phyloP scores from a whole-genome alignment of 148 eudicot genomes.

The Persicaria maculosa region DNA sequence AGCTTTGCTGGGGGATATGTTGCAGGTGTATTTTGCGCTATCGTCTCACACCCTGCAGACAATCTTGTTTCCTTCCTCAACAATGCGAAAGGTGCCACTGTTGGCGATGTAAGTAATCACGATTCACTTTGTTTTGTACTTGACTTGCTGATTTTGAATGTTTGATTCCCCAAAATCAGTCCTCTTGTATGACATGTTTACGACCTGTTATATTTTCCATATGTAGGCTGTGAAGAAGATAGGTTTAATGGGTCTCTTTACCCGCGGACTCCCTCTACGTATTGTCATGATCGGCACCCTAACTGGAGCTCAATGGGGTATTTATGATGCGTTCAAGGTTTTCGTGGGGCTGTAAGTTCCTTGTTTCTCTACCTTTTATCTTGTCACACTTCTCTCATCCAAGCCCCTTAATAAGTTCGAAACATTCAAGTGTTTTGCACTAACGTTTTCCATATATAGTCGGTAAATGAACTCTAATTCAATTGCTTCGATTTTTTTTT shows the following conservation, averaged over 20 bases:
- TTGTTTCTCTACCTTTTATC: background rate
- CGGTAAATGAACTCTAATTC: background rate
- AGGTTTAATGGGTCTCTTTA: constrained; percentile 10
- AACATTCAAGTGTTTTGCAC: too few relatives aligned
- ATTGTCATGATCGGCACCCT: constrained; percentile 13
- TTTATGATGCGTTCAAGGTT: constrained; percentile 12
- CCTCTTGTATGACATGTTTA: background rate
- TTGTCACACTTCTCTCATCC: background rate
- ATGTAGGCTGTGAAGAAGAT: constrained; percentile 15
- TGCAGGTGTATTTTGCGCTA: constrained; percentile 89
- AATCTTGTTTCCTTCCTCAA: constrained; percentile 94
- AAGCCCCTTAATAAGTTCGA: background rate
- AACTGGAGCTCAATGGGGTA: constrained; percentile 16
- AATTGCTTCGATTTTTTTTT: background rate
- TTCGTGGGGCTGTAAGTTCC: constrained; percentile 14
- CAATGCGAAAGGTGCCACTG: constrained; percentile 89
- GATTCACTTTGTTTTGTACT: too few relatives aligned
- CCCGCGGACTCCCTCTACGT: constrained; percentile 11
- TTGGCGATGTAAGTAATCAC: constrained; percentile 25
- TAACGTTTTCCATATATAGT: background rate
- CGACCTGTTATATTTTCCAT: background rate
- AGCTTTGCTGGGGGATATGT: constrained; percentile 95
- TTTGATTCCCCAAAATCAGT: background rate
- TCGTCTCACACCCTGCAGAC: constrained; percentile 92
- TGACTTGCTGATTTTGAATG: background rate